phyloP scores from a whole-genome alignment of 2,329 filamentous ascomycete genomes.

The Colletotrichum sp. region DNA sequence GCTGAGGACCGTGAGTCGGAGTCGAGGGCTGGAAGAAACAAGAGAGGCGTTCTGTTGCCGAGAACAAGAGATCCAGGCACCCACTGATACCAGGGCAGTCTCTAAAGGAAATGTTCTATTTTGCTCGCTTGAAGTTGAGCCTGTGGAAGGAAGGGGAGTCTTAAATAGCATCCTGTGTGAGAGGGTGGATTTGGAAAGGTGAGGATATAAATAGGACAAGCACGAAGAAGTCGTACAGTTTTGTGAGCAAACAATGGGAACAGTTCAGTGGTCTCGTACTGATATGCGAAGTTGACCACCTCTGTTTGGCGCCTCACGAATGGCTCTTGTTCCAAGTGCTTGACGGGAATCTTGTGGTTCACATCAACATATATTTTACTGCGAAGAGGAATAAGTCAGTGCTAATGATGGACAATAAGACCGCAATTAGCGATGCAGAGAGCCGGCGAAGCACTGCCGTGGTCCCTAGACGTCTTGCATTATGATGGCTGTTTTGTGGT shows the following conservation, averaged over 20 bases:
- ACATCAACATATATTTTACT: rapidly evolving
- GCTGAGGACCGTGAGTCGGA: background rate
- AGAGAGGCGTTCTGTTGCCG: background rate
- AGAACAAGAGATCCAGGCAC: background rate
- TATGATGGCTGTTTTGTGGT: too few species aligned
- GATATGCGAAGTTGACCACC: background rate
- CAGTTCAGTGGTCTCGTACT: too few species aligned
- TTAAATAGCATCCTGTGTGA: background rate
- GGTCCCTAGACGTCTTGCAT: too few species aligned
- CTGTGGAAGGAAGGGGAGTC: background rate
- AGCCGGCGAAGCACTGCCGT: too few species aligned
- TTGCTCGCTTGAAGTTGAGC: background rate
- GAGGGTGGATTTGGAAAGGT: background rate
- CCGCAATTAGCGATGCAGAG: too few species aligned
- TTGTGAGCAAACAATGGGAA: too few species aligned
- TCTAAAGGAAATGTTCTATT: background rate
- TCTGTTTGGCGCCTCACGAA: rapidly evolving
- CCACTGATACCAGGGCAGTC: background rate
- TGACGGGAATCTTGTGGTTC: rapidly evolving
- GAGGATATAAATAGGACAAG: background rate
- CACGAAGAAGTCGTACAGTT: background rate
- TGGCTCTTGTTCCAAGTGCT: rapidly evolving
- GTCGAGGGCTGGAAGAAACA: background rate
- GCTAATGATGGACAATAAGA: background rate
- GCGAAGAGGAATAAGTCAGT: background rate